Conservation (phyloP, 2,329 filamentous ascomycete genomes). For the Aspergillus neoniger region DNA sequence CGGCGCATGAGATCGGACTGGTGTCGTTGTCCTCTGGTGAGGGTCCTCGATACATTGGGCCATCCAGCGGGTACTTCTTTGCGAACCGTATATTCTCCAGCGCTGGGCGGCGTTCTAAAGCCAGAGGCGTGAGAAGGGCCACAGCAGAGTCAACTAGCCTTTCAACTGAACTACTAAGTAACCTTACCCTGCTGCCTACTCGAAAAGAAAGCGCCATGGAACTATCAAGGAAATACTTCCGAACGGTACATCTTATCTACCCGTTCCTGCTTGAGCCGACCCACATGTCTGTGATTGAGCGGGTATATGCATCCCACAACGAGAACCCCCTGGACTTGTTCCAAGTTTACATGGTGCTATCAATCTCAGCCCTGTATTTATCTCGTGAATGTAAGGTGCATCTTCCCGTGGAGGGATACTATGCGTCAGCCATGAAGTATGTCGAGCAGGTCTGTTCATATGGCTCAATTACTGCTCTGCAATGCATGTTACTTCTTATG, state of each 20-base stretch:
- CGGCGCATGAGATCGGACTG: constrained; percentile 56
- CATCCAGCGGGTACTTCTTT: constrained; percentile 58
- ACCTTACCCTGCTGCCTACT: constrained; percentile 30
- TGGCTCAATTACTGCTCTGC: constrained; percentile 52
- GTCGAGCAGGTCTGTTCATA: constrained; percentile 53
- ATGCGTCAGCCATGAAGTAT: constrained; percentile 50
- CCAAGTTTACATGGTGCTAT: constrained; percentile 57
- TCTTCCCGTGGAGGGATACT: constrained; percentile 54
- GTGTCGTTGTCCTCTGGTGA: constrained; percentile 54
- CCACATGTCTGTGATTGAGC: constrained; percentile 40
- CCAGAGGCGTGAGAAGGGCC: constrained; percentile 6
- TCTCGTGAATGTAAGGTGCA: constrained; percentile 48
- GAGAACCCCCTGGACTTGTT: constrained; percentile 42
- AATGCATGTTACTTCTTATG: constrained; percentile 47
- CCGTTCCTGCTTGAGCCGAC: constrained; percentile 53
- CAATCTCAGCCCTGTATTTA: constrained; percentile 51
- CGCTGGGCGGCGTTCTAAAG: constrained; percentile 29
- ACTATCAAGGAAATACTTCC: constrained; percentile 52
- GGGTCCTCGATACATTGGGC: constrained; percentile 54
- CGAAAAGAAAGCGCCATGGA: constrained; percentile 43
- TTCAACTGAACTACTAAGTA: constrained; percentile 31
- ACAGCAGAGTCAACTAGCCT: constrained; percentile 22
- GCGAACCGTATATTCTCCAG: constrained; percentile 52
- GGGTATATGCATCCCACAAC: constrained; percentile 36
- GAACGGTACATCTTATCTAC: constrained; percentile 51